Base-by-base conservation (phyloP, 176 grass and related monocot genomes). In the Paspalum vaginatum region DNA sequence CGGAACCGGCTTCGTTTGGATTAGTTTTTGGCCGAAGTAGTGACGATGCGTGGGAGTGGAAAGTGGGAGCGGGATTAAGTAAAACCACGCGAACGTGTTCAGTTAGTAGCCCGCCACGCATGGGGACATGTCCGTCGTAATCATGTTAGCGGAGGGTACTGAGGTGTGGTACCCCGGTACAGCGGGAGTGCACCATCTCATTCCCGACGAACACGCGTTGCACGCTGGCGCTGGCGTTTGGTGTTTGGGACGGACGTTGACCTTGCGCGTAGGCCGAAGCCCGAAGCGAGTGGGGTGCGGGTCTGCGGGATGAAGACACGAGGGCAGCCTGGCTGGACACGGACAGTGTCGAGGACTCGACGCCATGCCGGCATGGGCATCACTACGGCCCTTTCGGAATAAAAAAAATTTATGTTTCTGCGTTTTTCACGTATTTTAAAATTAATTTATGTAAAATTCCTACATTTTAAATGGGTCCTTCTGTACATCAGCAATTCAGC, bases 31-130 rank as follows among this genome's bases (percentile, higher is more conserved):
- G 0, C 42, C 8, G 8, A 7, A 43, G 11, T 17, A 50, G 51
- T 5, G 18, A 39, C 21, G 8, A 43, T 55, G 60, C 2, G 65
- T 0, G 39, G 69, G 5, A 45, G 53, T 25, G 37, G 11, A 14
- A 16, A 15, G 39, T 17, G 26, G 26, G 53, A 21, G 7, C 11
- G 51, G 27, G 50, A 40, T 76, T 60, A 51, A 75, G 10, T 42
- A 81, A 74, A 43, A 18, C 48, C 69, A 72, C 38, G 18, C 20
- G 26, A 52, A 53, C 71, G 78, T 68, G 85, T 37, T 49, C n/a
- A 15, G 76, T 21, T 20, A 20, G 68, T 20, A 65, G 77, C 18
- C 76, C 60, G 32, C 70, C 77, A 81, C 78, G 69, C 58, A 11
- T 3, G 18, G 6, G 45, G 24, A 62, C 56, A 25, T 50, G 65